phyloP scores from a whole-genome alignment of 2,329 filamentous ascomycete genomes.

The Diaporthe longicolla region DNA sequence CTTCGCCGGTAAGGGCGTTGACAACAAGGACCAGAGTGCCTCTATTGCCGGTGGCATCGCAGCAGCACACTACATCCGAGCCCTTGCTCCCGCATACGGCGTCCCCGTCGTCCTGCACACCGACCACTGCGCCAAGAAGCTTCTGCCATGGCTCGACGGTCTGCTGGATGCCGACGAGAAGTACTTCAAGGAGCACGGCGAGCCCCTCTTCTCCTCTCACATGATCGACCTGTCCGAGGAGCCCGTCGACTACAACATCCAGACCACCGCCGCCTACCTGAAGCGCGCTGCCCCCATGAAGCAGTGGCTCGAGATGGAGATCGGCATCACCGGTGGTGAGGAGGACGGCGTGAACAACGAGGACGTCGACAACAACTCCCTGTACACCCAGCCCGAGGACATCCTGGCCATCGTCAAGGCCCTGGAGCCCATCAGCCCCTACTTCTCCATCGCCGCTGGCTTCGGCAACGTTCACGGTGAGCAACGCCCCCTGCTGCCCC shows the following conservation, averaged over 20 bases:
- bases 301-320: constrained; percentile 99
- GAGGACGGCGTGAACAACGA: constrained; percentile 99
- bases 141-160: constrained; percentile 96
- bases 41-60: constrained; percentile 91
- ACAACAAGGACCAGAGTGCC: constrained; percentile 85
- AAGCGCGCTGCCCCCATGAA: constrained; percentile 96
- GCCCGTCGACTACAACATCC: constrained; percentile 88
- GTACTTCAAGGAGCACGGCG: constrained; percentile 93
- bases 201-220: constrained; percentile 95
- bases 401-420: constrained; percentile 93
- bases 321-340: constrained; percentile 96
- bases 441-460: constrained; percentile 98
- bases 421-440: constrained; percentile 87
- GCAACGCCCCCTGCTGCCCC: not conserved
- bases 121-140: constrained; percentile 99
- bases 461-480: constrained; percentile 93
- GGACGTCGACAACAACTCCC: constrained; percentile 93
- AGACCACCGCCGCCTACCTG: constrained; percentile 92
- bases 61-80: constrained; percentile 92
- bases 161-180: constrained; percentile 95
- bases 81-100: constrained; percentile 88
- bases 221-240: constrained; percentile 99
- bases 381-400: constrained; percentile 98
- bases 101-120: constrained; percentile 95
- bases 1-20: constrained; percentile 91